These are phyloP conservation scores for Pochonia chlamydosporia DNA, from an alignment of 2,329 filamentous ascomycete species.

Conservation along the genomic window DNA sequence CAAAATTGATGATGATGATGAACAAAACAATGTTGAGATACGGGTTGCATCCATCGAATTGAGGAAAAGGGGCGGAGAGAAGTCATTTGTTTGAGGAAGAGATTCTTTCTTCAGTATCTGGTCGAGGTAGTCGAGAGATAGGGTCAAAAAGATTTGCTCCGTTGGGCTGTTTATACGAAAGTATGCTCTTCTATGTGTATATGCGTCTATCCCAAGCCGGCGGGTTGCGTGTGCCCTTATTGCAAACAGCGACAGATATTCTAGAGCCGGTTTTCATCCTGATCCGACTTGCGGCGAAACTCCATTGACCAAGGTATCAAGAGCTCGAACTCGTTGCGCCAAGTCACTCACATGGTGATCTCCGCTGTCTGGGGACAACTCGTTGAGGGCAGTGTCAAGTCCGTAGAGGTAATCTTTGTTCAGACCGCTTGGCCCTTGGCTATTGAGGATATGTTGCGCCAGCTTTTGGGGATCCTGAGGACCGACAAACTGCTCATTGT, in stretches of 20 bases:
- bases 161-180: not conserved
- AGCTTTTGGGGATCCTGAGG: constrained; percentile 72
- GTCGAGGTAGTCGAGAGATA: not conserved
- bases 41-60: constrained; percentile 2
- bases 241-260: not conserved
- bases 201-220: not conserved
- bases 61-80: not conserved
- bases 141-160: not conserved
- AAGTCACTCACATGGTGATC: constrained; percentile 85
- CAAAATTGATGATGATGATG: constrained; percentile 11
- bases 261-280: not conserved
- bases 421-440: constrained; percentile 76
- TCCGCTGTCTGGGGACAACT: constrained; percentile 67
- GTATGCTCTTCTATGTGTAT: constrained; percentile 2
- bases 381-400: constrained; percentile 68
- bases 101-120: not conserved
- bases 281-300: not conserved
- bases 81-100: not conserved
- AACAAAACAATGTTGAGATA: constrained; percentile 9
- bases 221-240: not conserved
- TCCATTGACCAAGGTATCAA: constrained; percentile 30
- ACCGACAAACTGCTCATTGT: constrained; percentile 87
- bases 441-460: constrained; percentile 73
- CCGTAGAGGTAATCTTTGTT: constrained; percentile 86
- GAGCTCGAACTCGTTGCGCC: constrained; percentile 61